Conservation (phyloP, 495 filamentous ascomycete species). For the Lineolata rhizophorae region DNA sequence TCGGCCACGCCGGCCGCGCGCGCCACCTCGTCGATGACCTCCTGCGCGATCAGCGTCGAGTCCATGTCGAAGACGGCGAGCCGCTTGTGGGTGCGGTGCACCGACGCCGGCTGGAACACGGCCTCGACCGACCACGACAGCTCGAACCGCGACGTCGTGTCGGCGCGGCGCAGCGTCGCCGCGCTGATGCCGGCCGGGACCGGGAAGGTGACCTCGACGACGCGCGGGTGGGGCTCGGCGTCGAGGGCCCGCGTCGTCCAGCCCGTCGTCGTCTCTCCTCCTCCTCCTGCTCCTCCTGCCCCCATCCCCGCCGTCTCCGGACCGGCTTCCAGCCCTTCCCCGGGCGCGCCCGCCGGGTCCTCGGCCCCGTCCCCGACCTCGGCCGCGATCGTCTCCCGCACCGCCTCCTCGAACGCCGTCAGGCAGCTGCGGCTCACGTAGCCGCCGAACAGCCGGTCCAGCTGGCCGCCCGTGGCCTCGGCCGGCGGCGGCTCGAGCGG, state of each 20-base stretch:
- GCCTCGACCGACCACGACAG: constrained; percentile 35
- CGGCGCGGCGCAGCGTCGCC: background rate
- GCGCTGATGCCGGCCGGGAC: background rate
- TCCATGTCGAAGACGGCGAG: constrained; percentile 97
- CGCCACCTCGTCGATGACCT: constrained; percentile 90
- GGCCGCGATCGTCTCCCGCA: no score
- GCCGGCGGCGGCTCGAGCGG: no score
- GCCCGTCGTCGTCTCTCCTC: no score
- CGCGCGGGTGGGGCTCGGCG: background rate
- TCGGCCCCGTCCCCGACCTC: no score
- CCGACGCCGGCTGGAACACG: constrained; percentile 42
- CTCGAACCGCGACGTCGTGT: background rate
- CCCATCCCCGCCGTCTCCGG: no score
- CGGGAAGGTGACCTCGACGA: background rate
- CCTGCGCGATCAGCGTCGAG: constrained; percentile 83
- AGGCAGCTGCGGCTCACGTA: no score
- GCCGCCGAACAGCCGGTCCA: no score
- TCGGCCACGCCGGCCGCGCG: constrained; percentile 52
- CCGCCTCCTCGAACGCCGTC: no score
- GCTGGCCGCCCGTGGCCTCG: no score
- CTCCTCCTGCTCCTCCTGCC: no score
- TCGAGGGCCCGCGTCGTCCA: background rate
- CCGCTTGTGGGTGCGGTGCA: constrained; percentile 56
- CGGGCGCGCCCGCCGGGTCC: no score
- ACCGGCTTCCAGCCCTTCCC: no score